A percentile compares a stretch with the other conserved stretches of the same genome.
Evolutionary conservation across 228 moss, liverwort and hornwort genomes (phyloP).

Genomic region (Sphagnum magellanicum): DNA sequence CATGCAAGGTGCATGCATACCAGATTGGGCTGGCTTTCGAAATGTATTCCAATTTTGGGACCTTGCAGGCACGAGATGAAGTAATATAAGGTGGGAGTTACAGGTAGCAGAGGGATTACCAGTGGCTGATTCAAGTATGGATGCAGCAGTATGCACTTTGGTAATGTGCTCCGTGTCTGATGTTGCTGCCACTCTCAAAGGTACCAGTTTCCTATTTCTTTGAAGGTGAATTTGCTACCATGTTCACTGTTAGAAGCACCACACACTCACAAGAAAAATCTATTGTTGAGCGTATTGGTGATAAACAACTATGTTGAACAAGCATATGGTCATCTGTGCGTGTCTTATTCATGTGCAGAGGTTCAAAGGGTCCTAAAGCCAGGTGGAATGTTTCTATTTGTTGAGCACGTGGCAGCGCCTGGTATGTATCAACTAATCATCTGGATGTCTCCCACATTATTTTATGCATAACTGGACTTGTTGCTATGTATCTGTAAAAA

Average conservation of each 20-base stretch:
- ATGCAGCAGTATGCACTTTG: conserved; percentile 83
- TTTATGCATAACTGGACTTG: no score
- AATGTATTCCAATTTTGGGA: background rate
- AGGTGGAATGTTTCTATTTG: conserved; percentile 72
- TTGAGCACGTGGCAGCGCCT: conserved; percentile 80
- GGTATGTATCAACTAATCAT: conserved; percentile 1
- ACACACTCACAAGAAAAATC: no score
- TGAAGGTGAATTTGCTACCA: no score
- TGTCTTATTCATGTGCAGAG: conserved; percentile 31
- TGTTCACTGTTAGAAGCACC: no score
- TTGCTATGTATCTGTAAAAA: no score
- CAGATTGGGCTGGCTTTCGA: background rate
- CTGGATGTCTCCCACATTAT: no score
- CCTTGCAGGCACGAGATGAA: background rate
- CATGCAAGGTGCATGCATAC: background rate
- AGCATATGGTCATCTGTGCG: no score
- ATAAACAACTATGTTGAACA: no score
- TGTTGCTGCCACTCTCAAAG: conserved; percentile 64
- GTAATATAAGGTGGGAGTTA: background rate
- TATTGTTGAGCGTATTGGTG: no score
- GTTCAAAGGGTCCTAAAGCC: conserved; percentile 76
- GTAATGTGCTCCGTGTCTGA: conserved; percentile 81
- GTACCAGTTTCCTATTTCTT: conserved; percentile 13
- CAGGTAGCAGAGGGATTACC: conserved; percentile 93
- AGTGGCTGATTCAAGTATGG: conserved; percentile 56